Evolutionary conservation across 2,329 filamentous ascomycete genomes (phyloP).

Genomic region (Verticillium alfalfae): DNA sequence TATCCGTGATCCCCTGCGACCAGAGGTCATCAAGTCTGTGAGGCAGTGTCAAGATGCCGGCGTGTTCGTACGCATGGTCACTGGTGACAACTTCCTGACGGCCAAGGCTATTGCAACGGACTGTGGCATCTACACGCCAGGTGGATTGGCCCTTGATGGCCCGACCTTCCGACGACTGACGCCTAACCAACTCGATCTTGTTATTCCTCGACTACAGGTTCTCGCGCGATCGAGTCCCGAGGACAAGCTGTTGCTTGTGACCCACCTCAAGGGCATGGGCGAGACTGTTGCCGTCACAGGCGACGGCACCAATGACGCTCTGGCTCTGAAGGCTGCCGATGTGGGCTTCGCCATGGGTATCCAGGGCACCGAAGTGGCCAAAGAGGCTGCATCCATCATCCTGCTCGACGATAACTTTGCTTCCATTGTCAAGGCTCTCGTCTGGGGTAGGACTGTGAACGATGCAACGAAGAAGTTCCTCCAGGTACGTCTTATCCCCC

Average conservation of each 20-base stretch:
- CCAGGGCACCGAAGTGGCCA: slow-evolving; percentile 56
- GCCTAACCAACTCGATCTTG: slow-evolving; percentile 51
- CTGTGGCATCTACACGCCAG: slow-evolving; percentile 60
- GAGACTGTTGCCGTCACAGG: slow-evolving; percentile 56
- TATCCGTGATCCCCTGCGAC: slow-evolving; percentile 39
- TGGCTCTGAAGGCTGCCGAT: slow-evolving; percentile 55
- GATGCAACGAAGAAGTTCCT: slow-evolving; percentile 60
- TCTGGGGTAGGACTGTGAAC: slow-evolving; percentile 59
- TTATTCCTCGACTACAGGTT: slow-evolving; percentile 56
- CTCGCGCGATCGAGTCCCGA: slow-evolving; percentile 62
- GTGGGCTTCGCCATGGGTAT: slow-evolving; percentile 60
- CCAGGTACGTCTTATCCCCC: slow-evolving; percentile 29
- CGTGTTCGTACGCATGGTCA: slow-evolving; percentile 42
- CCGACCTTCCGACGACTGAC: slow-evolving; percentile 59
- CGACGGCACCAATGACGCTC: slow-evolving; percentile 58
- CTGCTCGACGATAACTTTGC: slow-evolving; percentile 57
- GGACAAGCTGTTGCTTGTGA: slow-evolving; percentile 59
- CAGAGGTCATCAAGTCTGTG: slow-evolving; percentile 34
- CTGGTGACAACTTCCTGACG: slow-evolving; percentile 52
- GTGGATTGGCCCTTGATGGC: slow-evolving; percentile 63
- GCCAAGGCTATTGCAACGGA: slow-evolving; percentile 68
- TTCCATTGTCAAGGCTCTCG: slow-evolving; percentile 54
- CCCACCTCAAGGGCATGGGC: slow-evolving; percentile 54
- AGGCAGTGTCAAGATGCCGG: slow-evolving; percentile 35
- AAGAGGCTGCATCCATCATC: slow-evolving; percentile 58